These are phyloP conservation scores for Acanthamoeba healyi DNA, from an alignment of 208 protist species.

Conservation along the genomic window DNA sequence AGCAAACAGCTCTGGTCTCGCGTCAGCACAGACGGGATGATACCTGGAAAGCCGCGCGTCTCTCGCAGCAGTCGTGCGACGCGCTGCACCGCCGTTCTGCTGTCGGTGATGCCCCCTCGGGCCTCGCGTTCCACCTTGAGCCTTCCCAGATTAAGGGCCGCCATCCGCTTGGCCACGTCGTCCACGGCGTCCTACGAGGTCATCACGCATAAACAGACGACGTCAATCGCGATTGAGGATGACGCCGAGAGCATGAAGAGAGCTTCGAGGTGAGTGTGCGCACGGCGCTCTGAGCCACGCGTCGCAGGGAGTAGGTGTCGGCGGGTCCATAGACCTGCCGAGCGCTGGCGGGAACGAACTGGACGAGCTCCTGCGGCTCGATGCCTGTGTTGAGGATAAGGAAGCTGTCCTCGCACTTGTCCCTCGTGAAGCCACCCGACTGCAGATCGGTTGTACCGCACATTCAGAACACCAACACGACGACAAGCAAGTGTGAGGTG, in stretches of 20 bases:
- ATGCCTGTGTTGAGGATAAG: not conserved
- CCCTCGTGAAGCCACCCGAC: slow-evolving; percentile 19
- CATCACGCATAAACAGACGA: too few species aligned
- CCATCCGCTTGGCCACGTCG: not conserved
- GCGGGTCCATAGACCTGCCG: not conserved
- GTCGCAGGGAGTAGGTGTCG: not conserved
- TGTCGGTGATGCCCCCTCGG: not conserved
- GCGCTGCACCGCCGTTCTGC: not conserved
- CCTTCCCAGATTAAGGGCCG: not conserved
- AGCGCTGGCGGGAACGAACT: slow-evolving; percentile 15
- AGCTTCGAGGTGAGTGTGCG: too few species aligned
- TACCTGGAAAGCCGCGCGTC: not conserved
- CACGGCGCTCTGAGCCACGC: too few species aligned
- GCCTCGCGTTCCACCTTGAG: not conserved
- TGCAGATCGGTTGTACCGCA: not conserved
- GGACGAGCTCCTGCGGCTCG: not conserved
- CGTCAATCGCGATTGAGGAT: not conserved
- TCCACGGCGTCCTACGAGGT: not conserved
- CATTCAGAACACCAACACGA: not conserved
- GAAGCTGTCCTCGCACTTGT: not conserved
- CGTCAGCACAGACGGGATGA: not conserved
- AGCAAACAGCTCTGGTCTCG: too few species aligned
- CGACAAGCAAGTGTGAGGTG: not conserved
- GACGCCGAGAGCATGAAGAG: not conserved
- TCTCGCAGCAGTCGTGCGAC: not conserved